Evolutionary conservation across 78 protist species (phyloP).

Genomic region (Protostelium mycophagum): DNA sequence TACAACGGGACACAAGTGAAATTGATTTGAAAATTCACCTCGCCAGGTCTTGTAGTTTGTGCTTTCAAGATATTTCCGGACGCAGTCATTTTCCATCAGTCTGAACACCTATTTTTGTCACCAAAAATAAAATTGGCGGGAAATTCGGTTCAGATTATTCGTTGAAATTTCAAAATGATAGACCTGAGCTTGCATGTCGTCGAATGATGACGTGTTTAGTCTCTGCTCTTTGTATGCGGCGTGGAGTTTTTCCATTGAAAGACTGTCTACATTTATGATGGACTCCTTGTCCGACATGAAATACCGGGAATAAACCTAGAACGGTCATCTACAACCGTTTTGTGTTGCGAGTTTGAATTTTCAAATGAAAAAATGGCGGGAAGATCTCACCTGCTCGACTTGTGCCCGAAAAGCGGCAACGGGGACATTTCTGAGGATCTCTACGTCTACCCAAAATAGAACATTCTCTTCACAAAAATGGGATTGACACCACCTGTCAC

Average conservation of each 20-base stretch:
- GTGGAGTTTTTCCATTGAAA: neutral
- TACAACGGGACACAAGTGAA: too few species aligned
- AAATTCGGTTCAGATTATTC: neutral
- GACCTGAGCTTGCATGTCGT: neutral
- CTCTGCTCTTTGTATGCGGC: neutral
- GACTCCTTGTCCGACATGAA: neutral
- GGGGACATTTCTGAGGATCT: neutral
- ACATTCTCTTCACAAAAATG: neutral
- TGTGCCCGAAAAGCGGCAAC: neutral
- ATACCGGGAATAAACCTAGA: neutral
- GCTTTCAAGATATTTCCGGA: neutral
- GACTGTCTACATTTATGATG: neutral
- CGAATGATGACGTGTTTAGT: neutral
- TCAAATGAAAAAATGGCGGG: too few species aligned
- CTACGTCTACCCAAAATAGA: neutral
- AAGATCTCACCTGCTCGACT: neutral
- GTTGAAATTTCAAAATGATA: neutral
- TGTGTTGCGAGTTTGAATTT: too few species aligned
- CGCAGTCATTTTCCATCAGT: neutral
- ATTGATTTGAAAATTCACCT: neutral
- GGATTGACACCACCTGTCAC: neutral
- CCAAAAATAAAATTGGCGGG: too few species aligned
- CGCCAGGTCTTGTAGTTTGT: neutral
- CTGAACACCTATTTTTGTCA: neutral
- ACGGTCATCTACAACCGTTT: neutral